Base-by-base conservation (phyloP, 2,329 filamentous ascomycete genomes). In the Stachybotrys chartarum region DNA sequence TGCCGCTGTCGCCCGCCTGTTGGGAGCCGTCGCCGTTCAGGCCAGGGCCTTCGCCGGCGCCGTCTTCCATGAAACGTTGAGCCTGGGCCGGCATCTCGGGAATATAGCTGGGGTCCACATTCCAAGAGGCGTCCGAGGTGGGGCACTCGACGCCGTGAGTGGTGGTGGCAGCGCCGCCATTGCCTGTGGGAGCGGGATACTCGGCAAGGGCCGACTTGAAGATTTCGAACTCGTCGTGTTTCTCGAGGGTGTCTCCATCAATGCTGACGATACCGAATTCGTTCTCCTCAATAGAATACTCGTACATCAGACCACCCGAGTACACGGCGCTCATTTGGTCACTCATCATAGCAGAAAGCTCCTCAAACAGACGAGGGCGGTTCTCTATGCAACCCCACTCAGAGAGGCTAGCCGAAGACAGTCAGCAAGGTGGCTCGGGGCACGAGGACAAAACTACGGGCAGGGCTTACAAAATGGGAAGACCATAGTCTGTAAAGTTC, bases 281-380 rank as follows among this genome's bases (percentile, higher is more conserved):
- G 75, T 86, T 90, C 58, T 80, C 79, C 73, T 95, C 91, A 66
- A 88, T 76, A 10, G 88, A 86, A 78, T 96, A 99, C 75, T 97
- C 92, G 76, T 97, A 99, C 72, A 97, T 89, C 45, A 99, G 83
- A 71, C 94, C 94, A 66, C 94, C 94, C 46, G 92, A 97, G 82
- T 96, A 97, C 65, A 97, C 91, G 17, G 72, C 64, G 7, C 87
- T 91, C 93, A 97, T 97, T 57, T 96, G 71, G 18, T 72, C 74
- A 73, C 78, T 83, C 86, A 97, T 97, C 56, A 99, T 79, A 50
- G 92, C 80, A 51, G 73, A 72, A 53, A 97, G 75, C 76, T 97
- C 93, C 57, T 84, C 78, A 67, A 96, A 99, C 66, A 87, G 78
- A 64, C 93, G 92, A 50, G 70, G 70, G 57, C 78, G 83, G 78